Conservation (phyloP, 257 asterid genomes). For the Leptodermis oblonga region DNA sequence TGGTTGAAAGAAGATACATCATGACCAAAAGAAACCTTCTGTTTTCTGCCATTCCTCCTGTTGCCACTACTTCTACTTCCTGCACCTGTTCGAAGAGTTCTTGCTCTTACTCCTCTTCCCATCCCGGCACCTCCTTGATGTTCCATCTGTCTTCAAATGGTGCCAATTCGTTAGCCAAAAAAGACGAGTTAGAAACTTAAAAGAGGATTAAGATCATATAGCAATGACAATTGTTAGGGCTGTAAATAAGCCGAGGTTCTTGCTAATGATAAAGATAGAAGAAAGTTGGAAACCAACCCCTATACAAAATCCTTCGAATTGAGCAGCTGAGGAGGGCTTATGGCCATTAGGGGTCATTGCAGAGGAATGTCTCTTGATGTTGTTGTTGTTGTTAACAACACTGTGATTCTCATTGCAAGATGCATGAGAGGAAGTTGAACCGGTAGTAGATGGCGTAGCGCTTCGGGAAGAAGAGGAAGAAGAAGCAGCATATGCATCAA, state of each 20-base stretch:
- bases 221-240: not conserved
- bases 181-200: not conserved
- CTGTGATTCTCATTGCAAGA: conserved; percentile 22
- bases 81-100: conserved; percentile 24
- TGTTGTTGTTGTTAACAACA: conserved; percentile 22
- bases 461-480: conserved; percentile 35
- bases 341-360: conserved; percentile 28
- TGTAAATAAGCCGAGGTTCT: not conserved
- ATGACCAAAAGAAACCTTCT: conserved; percentile 30
- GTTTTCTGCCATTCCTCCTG: conserved; percentile 29
- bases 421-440: conserved; percentile 36
- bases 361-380: conserved; percentile 42
- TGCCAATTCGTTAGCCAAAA: not conserved
- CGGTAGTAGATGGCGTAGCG: conserved; percentile 26
- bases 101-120: conserved; percentile 39
- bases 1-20: conserved; percentile 23
- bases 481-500: conserved; percentile 24
- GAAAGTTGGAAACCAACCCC: conserved; percentile 33
- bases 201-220: too few species aligned
- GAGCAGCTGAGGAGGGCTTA: conserved; percentile 18
- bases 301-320: conserved; percentile 45
- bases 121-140: conserved; percentile 23
- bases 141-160: conserved; percentile 35
- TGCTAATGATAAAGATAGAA: not conserved
- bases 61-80: conserved; percentile 24